These are phyloP conservation scores for Aspergillus bertholletiae DNA, from an alignment of 495 filamentous ascomycete species.

Conservation along the genomic window DNA sequence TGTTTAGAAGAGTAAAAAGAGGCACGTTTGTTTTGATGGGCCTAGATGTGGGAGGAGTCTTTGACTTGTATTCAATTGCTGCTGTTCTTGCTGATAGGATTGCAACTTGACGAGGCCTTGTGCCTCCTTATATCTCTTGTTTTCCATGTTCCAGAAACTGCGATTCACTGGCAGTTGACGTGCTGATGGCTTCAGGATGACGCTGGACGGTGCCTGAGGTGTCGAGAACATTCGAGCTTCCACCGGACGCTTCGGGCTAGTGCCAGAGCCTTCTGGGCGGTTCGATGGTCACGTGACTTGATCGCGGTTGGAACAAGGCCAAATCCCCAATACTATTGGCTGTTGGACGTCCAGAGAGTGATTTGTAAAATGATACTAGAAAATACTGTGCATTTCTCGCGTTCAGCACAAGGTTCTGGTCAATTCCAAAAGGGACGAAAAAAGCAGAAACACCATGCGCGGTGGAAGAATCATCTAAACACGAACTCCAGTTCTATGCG, in stretches of 20 bases:
- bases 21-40: constrained; percentile 6
- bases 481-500: not conserved
- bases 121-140: constrained; percentile 12
- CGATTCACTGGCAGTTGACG: not conserved
- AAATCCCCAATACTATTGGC: not conserved
- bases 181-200: constrained; percentile 1
- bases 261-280: constrained; percentile 26
- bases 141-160: constrained; percentile 8
- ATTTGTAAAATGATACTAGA: not conserved
- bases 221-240: constrained; percentile 1
- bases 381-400: not conserved
- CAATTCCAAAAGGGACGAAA: not conserved
- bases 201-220: constrained; percentile 13
- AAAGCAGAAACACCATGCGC: not conserved
- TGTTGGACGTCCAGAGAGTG: not conserved
- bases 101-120: constrained; percentile 3
- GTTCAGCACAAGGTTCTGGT: too few relatives aligned
- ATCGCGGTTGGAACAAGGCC: constrained; percentile 4
- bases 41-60: not conserved
- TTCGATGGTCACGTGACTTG: constrained; percentile 29
- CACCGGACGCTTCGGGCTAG: constrained; percentile 4
- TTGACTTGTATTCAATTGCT: not conserved
- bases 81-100: constrained; percentile 2
- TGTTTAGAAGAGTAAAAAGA: not conserved
- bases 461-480: not conserved